A percentile compares a stretch with the other conserved stretches of the same genome.
phyloP scores from a whole-genome alignment of 257 asterid genomes.

The Lycium ferocissimum region DNA sequence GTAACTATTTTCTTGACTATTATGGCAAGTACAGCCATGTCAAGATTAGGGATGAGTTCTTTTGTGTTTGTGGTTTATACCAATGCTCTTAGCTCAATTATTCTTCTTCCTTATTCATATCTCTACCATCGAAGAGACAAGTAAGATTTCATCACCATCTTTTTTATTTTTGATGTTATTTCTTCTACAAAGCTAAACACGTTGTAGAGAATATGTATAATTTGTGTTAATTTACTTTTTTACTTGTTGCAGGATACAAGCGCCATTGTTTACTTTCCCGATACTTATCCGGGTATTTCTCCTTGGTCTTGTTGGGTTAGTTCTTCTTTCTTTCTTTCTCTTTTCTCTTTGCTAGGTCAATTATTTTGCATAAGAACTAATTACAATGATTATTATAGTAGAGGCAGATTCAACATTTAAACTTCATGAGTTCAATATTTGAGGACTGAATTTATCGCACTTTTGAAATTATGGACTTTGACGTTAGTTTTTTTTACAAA shows the following conservation, averaged over 20 bases:
- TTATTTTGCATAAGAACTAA: no score
- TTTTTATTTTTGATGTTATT: neutral
- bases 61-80: constrained; percentile 78
- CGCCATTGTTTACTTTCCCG: constrained; percentile 50
- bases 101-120: constrained; percentile 58
- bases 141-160: constrained; percentile 36
- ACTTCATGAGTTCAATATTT: no score
- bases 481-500: no score
- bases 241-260: constrained; percentile 49
- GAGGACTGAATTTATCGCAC: no score
- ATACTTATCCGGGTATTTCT: constrained; percentile 57
- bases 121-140: constrained; percentile 42
- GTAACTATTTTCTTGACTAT: constrained; percentile 63
- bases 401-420: no score
- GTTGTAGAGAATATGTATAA: neutral
- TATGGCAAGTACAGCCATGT: constrained; percentile 73
- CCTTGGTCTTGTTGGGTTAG: constrained; percentile 76
- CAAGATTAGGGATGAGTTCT: constrained; percentile 71
- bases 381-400: no score
- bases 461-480: no score
- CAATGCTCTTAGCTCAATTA: constrained; percentile 64
- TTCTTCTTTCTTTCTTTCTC: neutral
- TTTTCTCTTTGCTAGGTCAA: no score
- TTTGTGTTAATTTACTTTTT: constrained; percentile 8
- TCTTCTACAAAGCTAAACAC: neutral